Base-by-base conservation (phyloP, 306 rosid species). In the Delonix regia region DNA sequence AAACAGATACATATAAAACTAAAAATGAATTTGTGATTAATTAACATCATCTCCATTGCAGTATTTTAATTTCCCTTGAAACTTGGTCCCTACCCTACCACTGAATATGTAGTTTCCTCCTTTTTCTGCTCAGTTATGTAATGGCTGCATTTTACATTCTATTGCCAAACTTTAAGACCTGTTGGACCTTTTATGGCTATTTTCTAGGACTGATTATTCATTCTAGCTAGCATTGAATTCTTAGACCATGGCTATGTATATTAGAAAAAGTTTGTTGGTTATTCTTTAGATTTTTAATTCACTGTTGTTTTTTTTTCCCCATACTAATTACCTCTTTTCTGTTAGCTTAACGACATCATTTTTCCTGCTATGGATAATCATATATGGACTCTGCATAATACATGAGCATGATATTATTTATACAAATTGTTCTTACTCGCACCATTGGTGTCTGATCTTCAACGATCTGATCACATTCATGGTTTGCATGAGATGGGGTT, bases 401-500 rank as follows among this genome's bases (percentile, higher is more conserved):
- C 12, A 12, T 53, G 60, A 53, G 7, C 60, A 53, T 42, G 14
- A 42, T 45, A 45, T 45, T 53, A 53, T 53, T 7, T 53, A 27
- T 53, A 53, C 60, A 49, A 19, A 53, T 53, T 53, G 27, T 53
- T 33, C 27, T 5, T 33, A 33, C 16, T 61, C 33, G 34, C 10
- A 33, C 28, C 34, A 6, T 56, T 22, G 2, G 71, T 38, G 60
- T 22, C 18, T 39, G 6, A n/a, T 24, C 67, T 15, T 28, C 49
- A 24, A 21, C 36, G 30, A 15, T n/a, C 15, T 44, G 39, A 33
- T 18, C 64, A 21, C 12, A 22, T 77, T 36, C 71, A 78, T 21
- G 67, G 57, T 38, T 47, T 78, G n/a, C 18, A 19, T 79, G 56
- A 57, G 21, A 39, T 64, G 64, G 51, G 28, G 34, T 52, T 76